Conservation (phyloP, 371 early-diverging fungal genomes). For the Capillidium rhysosporum region DNA sequence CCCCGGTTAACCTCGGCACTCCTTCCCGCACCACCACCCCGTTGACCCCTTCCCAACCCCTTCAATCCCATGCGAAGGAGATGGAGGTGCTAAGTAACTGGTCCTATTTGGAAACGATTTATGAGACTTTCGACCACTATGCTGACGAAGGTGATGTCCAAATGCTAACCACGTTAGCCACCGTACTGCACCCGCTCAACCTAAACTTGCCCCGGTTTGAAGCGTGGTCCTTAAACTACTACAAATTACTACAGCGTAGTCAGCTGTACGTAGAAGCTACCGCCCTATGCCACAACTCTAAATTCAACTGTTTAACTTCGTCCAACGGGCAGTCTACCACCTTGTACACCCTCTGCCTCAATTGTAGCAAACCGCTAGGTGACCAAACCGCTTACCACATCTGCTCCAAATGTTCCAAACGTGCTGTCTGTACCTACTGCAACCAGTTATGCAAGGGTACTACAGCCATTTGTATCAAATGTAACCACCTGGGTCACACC, state of each 20-base stretch:
- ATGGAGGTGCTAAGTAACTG: conserved; percentile 21
- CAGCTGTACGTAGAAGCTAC: conserved; percentile 49
- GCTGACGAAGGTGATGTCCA: conserved; percentile 66
- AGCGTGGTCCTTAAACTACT: conserved; percentile 50
- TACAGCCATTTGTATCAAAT: too few species aligned
- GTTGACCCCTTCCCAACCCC: conserved; percentile 7
- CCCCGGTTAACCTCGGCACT: not conserved
- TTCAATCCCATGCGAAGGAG: conserved; percentile 2
- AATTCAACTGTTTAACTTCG: conserved; percentile 31
- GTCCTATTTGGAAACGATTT: conserved; percentile 29
- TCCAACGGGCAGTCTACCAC: conserved; percentile 52
- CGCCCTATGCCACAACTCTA: conserved; percentile 24
- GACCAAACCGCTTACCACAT: conserved; percentile 14
- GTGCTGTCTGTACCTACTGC: too few species aligned
- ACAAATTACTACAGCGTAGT: conserved; percentile 57
- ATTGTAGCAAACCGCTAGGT: conserved; percentile 41
- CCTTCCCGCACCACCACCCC: conserved; percentile 6
- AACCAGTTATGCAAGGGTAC: too few species aligned
- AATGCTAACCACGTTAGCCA: conserved; percentile 53
- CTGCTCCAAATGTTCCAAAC: too few species aligned
- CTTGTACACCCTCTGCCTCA: conserved; percentile 44
- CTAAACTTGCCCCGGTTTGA: conserved; percentile 26
- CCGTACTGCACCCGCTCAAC: conserved; percentile 27
- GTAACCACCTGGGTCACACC: too few species aligned
- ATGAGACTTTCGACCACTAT: conserved; percentile 42